Conservation (phyloP, 2,329 filamentous ascomycete species). For the Coniochaeta sp. region DNA sequence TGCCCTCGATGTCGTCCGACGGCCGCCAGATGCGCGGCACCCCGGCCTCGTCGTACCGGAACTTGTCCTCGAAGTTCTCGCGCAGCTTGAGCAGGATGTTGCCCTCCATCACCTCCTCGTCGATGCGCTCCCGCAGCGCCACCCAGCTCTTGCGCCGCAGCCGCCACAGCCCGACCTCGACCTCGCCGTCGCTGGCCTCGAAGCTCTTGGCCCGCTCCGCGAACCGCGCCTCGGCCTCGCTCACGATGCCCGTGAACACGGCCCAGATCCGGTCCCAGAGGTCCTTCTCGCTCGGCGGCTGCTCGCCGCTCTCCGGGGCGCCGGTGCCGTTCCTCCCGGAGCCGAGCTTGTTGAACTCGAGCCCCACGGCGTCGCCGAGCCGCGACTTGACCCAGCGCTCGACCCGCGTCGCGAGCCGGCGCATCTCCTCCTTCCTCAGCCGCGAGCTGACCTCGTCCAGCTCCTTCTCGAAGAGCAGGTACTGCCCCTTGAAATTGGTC, state of each 20-base stretch:
- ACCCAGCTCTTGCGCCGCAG: constrained; percentile 92
- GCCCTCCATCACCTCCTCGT: constrained; percentile 97
- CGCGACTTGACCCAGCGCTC: constrained; percentile 91
- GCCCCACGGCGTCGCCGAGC: constrained; percentile 76
- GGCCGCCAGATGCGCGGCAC: constrained; percentile 96
- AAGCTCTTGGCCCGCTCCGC: constrained; percentile 86
- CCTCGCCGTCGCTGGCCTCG: constrained; percentile 84
- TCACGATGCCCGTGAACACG: constrained; percentile 74
- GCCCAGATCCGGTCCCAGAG: constrained; percentile 96
- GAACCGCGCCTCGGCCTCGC: constrained; percentile 80
- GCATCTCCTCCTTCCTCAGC: constrained; percentile 92
- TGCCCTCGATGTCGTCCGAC: constrained; percentile 91
- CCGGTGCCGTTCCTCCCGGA: constrained; percentile 78
- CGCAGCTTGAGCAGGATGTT: constrained; percentile 91
- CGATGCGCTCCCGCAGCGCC: constrained; percentile 80
- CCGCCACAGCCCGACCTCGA: constrained; percentile 87
- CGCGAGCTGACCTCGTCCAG: constrained; percentile 80
- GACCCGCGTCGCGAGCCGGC: constrained; percentile 79
- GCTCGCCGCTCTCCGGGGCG: constrained; percentile 71
- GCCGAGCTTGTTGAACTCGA: constrained; percentile 95
- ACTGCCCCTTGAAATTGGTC: constrained; percentile 80
- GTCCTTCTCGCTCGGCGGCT: constrained; percentile 62
- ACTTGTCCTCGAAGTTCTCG: constrained; percentile 99
- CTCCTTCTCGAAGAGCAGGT: constrained; percentile 78
- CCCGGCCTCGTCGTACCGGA: constrained; percentile 91